Percentiles rank a stretch among this genome's conserved stretches.
phyloP scores from a whole-genome alignment of 345 rosid genomes.

The Eucalyptus tenuipes region DNA sequence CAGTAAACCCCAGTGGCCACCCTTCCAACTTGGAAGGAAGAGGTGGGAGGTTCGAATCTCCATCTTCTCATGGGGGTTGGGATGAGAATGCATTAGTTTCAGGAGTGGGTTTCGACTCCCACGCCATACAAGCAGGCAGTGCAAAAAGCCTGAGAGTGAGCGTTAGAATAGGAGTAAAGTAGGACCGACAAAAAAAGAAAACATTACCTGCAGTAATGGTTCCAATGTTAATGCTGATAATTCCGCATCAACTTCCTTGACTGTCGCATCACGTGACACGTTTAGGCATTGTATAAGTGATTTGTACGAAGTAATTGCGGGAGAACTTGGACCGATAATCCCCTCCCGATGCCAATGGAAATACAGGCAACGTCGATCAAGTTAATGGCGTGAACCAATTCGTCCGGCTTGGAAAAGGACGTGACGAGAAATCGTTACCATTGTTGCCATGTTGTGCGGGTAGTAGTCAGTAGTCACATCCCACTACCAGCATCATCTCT shows the following conservation, averaged over 20 bases:
- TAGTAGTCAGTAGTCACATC: neutral
- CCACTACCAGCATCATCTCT: neutral
- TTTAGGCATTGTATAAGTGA: neutral
- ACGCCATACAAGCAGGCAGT: too few relatives aligned
- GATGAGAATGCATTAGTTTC: too few relatives aligned
- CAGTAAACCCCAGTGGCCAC: too few relatives aligned
- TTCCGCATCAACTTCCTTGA: neutral
- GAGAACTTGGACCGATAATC: neutral
- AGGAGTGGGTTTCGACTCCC: too few relatives aligned
- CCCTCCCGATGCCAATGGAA: neutral
- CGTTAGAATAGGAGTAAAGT: too few relatives aligned
- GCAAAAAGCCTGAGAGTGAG: too few relatives aligned
- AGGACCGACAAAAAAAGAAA: too few relatives aligned
- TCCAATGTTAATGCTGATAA: neutral
- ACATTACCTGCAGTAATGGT: neutral
- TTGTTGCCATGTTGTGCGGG: neutral
- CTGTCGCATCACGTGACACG: neutral
- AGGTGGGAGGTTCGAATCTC: too few relatives aligned
- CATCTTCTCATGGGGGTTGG: too few relatives aligned
- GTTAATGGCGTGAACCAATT: neutral
- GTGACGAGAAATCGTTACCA: neutral
- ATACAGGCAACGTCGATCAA: neutral
- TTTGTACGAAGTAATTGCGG: neutral
- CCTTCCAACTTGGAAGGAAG: too few relatives aligned
- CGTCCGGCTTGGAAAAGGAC: neutral